Conservation (phyloP, 192 early-diverging fungal genomes). For the Phycomyces nitens region DNA sequence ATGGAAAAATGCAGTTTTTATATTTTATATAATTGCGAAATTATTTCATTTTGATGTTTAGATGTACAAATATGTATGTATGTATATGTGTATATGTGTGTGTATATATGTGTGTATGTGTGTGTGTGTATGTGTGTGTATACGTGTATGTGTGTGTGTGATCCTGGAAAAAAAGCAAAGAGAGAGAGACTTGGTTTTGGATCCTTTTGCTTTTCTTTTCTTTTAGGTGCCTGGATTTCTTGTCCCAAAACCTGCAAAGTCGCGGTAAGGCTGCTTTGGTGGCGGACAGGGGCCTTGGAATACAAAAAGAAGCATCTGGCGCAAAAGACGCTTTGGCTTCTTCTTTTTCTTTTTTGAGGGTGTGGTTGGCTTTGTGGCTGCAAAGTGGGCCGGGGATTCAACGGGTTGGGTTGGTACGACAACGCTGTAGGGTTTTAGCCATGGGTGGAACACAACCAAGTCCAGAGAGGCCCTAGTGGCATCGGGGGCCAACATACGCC, state of each 20-base stretch:
- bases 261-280: slow-evolving; percentile 24
- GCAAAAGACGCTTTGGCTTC: neutral
- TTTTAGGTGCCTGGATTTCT: neutral
- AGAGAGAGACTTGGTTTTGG: no score
- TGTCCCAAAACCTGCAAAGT: slow-evolving; percentile 30
- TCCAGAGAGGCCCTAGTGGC: slow-evolving; percentile 32
- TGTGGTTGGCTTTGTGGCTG: neutral
- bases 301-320: neutral
- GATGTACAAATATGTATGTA: no score
- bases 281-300: slow-evolving; percentile 29
- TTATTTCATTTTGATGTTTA: no score
- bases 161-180: no score
- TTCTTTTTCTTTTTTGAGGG: neutral
- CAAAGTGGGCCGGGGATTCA: neutral
- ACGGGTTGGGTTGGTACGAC: neutral
- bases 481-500: slow-evolving; percentile 33
- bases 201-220: no score
- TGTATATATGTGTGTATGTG: no score
- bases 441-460: slow-evolving; percentile 34
- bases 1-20: no score
- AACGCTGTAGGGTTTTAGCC: slow-evolving; percentile 30
- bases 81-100: no score
- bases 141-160: no score
- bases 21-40: no score
- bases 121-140: no score